These are phyloP conservation scores for Zychaea mexicana DNA, from an alignment of 371 early-diverging fungal species.

Conservation along the genomic window DNA sequence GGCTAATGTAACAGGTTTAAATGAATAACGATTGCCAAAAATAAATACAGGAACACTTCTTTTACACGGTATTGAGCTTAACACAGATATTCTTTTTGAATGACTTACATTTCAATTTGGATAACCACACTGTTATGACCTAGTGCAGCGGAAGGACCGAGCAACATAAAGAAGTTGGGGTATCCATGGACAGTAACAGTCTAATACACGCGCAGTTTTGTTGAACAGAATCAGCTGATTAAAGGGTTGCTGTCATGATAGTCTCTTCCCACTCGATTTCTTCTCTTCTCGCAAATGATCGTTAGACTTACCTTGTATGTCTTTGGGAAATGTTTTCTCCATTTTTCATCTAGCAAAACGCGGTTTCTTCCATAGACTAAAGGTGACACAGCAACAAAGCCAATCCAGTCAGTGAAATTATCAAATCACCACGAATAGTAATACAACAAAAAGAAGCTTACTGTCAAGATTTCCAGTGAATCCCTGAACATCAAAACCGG, in stretches of 20 bases:
- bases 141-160: conserved; percentile 48
- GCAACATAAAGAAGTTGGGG: conserved; percentile 46
- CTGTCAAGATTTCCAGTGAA: conserved; percentile 31
- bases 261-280: neutral
- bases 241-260: too few species aligned
- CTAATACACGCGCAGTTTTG: too few species aligned
- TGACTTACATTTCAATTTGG: conserved; percentile 35
- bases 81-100: too few species aligned
- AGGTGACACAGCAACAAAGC: too few species aligned
- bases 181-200: conserved; percentile 31
- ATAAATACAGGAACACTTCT: too few species aligned
- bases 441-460: conserved; percentile 8
- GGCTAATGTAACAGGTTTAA: too few species aligned
- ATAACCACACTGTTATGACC: conserved; percentile 32
- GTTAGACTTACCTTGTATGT: conserved; percentile 25
- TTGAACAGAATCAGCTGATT: neutral
- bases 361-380: conserved; percentile 11
- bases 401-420: too few species aligned
- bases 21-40: too few species aligned
- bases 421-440: neutral
- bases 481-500: conserved; percentile 59
- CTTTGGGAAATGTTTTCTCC: conserved; percentile 16
- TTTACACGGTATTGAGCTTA: too few species aligned
- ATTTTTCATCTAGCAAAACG: conserved; percentile 12
- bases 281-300: conserved; percentile 18